Evolutionary conservation across 129 eudicot species (phyloP).

Genomic region (Flaveria robusta): DNA sequence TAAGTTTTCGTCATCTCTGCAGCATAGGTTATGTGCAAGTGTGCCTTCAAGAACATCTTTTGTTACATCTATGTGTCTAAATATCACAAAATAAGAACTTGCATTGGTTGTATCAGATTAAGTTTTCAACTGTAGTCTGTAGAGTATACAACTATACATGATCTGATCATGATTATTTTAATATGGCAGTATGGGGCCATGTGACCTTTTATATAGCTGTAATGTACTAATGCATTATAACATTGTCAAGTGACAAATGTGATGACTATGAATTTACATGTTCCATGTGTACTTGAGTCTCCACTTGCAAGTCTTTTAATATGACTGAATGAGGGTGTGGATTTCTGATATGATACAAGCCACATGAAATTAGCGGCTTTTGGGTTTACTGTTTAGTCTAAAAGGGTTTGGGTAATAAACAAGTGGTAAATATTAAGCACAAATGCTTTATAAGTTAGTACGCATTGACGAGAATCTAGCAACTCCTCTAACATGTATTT

Average conservation of each 20-base stretch:
- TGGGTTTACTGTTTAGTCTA: no score
- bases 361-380: no score
- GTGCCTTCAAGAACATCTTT: slow-evolving; percentile 15
- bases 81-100: slow-evolving; percentile 22
- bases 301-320: slow-evolving; percentile 15
- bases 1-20: slow-evolving; percentile 13
- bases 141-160: slow-evolving; percentile 20
- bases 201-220: slow-evolving; percentile 29
- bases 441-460: no score
- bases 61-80: slow-evolving; percentile 14
- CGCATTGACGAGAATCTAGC: no score
- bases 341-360: no score
- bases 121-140: background rate
- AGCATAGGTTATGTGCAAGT: slow-evolving; percentile 35
- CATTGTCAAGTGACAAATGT: slow-evolving; percentile 18
- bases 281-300: slow-evolving; percentile 27
- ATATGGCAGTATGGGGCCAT: slow-evolving; percentile 21
- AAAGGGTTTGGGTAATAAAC: no score
- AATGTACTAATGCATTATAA: slow-evolving; percentile 26
- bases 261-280: slow-evolving; percentile 21
- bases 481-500: no score
- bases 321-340: no score
- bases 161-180: slow-evolving; percentile 38
- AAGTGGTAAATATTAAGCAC: no score
- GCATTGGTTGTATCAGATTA: slow-evolving; percentile 26